phyloP scores from a whole-genome alignment of 208 protist genomes.

The Leishmania guyanensis region DNA sequence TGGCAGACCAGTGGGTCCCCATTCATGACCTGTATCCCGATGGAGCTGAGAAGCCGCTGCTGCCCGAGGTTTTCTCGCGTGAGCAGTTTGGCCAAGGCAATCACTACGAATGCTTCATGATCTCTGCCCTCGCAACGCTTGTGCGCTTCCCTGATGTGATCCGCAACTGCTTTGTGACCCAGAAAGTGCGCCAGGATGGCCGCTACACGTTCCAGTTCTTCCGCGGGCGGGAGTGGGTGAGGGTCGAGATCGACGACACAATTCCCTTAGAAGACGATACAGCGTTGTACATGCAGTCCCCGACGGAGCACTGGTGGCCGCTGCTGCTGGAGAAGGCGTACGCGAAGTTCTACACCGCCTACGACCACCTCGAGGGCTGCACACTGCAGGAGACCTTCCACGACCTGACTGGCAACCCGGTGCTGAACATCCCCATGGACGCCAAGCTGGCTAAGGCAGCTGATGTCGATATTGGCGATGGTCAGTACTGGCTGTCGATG shows the following conservation, averaged over 20 bases:
- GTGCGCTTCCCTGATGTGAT: slow-evolving; percentile 74
- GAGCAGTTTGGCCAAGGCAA: slow-evolving; percentile 81
- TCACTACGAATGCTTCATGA: slow-evolving; percentile 88
- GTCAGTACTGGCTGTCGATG: slow-evolving; percentile 54
- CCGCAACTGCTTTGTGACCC: slow-evolving; percentile 80
- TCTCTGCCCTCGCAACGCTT: slow-evolving; percentile 64
- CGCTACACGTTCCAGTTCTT: slow-evolving; percentile 89
- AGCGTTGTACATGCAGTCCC: slow-evolving; percentile 67
- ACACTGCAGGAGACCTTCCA: slow-evolving; percentile 74
- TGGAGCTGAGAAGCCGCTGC: slow-evolving; percentile 51
- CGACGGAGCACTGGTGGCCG: slow-evolving; percentile 83
- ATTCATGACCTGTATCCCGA: slow-evolving; percentile 74
- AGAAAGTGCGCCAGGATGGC: slow-evolving; percentile 74
- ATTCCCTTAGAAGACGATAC: slow-evolving; percentile 59
- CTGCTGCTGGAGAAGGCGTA: slow-evolving; percentile 92
- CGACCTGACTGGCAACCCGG: slow-evolving; percentile 80
- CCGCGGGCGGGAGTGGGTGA: slow-evolving; percentile 66
- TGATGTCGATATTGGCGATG: slow-evolving; percentile 46
- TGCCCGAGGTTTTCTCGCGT: slow-evolving; percentile 56
- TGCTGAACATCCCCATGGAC: slow-evolving; percentile 70
- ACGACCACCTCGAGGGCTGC: slow-evolving; percentile 77
- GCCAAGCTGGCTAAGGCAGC: slow-evolving; percentile 61
- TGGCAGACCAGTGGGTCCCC: slow-evolving; percentile 65
- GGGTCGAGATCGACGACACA: slow-evolving; percentile 81
- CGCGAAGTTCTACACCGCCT: slow-evolving; percentile 87